These are phyloP conservation scores for Diaporthe nobilis DNA, from an alignment of 2,329 filamentous ascomycete species.

Conservation along the genomic window DNA sequence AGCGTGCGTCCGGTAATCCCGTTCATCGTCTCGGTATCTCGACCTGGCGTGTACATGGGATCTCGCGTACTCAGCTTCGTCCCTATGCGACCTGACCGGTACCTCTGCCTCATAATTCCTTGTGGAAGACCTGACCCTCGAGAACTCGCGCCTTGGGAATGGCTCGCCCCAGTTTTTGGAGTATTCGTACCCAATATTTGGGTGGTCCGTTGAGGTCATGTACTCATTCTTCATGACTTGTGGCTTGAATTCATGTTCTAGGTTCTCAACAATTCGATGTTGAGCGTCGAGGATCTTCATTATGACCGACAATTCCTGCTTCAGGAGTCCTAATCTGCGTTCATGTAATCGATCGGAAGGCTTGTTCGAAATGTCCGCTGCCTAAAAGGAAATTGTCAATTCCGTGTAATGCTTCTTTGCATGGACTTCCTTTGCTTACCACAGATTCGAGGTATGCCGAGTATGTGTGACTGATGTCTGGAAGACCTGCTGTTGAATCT, in stretches of 20 bases:
- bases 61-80: background rate
- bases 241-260: background rate
- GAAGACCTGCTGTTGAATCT: slow-evolving; percentile 55
- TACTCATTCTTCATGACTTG: background rate
- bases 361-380: background rate
- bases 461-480: slow-evolving; percentile 59
- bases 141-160: background rate
- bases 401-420: background rate
- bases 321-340: background rate
- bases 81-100: background rate
- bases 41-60: background rate
- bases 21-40: background rate
- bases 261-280: background rate
- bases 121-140: background rate
- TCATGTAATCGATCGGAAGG: slow-evolving; percentile 4
- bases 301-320: slow-evolving; percentile 2
- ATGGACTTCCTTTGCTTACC: slow-evolving; percentile 40
- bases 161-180: background rate
- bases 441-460: slow-evolving; percentile 58
- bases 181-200: background rate
- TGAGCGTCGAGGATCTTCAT: background rate
- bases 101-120: background rate
- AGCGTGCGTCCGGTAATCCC: background rate
- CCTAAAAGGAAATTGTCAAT: background rate
- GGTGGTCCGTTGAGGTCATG: too few species aligned